phyloP scores from a whole-genome alignment of 148 eudicot genomes.

The Fagopyrum esculentum region DNA sequence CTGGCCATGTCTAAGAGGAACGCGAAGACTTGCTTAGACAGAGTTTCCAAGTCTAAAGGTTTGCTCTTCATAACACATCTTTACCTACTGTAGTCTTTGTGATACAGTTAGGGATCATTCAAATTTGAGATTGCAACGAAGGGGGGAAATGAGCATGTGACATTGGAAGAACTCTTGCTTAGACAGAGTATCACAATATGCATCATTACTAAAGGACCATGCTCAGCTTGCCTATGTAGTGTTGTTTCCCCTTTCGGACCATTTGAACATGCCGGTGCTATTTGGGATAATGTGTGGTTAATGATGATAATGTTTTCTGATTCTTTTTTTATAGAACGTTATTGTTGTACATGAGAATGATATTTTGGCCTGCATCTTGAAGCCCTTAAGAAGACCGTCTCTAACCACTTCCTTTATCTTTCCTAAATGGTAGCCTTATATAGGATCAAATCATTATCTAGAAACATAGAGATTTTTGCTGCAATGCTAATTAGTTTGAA shows the following conservation, averaged over 20 bases:
- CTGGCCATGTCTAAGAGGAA: conserved; percentile 54
- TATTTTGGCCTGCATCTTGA: background rate
- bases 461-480: background rate
- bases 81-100: background rate
- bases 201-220: too few relatives aligned
- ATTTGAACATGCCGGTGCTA: background rate
- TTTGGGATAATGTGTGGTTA: background rate
- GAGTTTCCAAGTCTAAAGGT: conserved; percentile 47
- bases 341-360: background rate
- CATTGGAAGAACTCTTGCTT: too few relatives aligned
- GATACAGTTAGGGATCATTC: background rate
- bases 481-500: background rate
- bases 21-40: conserved; percentile 43
- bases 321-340: background rate
- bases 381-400: background rate
- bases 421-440: background rate
- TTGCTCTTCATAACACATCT: background rate
- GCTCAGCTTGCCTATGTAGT: background rate
- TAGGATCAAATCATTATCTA: background rate
- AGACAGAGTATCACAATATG: too few relatives aligned
- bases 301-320: background rate
- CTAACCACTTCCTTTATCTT: background rate
- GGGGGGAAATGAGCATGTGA: too few relatives aligned
- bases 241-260: background rate
- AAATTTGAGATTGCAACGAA: background rate